Percentiles rank a stretch among this genome's conserved stretches.
These are phyloP conservation scores for Leccinum boreale DNA, from an alignment of 768 basidiomycete species.

Conservation along the genomic window DNA sequence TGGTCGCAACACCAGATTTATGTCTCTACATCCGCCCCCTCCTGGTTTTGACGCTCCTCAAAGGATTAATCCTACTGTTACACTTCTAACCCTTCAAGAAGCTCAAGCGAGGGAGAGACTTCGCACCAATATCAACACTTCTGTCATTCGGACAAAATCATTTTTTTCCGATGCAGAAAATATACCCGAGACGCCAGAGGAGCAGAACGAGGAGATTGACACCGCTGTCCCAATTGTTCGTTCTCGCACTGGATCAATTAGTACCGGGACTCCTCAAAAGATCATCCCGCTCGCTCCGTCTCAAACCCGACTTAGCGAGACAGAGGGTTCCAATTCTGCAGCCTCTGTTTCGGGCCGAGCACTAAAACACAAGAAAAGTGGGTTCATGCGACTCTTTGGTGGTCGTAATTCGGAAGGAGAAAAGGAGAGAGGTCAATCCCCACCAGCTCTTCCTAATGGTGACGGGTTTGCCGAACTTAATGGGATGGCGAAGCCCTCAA, in stretches of 20 bases:
- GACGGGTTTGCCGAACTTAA: conserved; percentile 35
- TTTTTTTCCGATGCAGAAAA: conserved; percentile 35
- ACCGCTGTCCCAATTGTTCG: conserved; percentile 21
- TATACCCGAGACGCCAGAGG: conserved; percentile 19
- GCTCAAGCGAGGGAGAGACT: conserved; percentile 66
- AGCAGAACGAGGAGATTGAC: conserved; percentile 25
- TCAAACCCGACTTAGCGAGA: conserved; percentile 37
- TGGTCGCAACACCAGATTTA: conserved; percentile 29
- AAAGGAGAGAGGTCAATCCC: conserved; percentile 41
- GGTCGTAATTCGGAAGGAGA: conserved; percentile 35
- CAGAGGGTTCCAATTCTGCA: conserved; percentile 36
- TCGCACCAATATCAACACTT: conserved; percentile 43
- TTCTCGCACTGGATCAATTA: conserved; percentile 57
- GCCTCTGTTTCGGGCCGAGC: conserved; percentile 36
- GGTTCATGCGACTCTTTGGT: conserved; percentile 76
- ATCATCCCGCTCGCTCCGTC: conserved; percentile 33
- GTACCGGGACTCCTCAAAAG: conserved; percentile 55
- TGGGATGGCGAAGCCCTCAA: conserved; percentile 29
- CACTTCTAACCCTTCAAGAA: conserved; percentile 75
- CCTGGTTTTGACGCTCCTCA: conserved; percentile 37
- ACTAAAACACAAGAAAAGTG: conserved; percentile 77
- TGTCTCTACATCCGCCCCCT: conserved; percentile 33
- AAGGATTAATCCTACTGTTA: conserved; percentile 57
- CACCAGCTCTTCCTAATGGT: conserved; percentile 55
- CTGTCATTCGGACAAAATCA: conserved; percentile 23